A percentile compares a stretch with the other conserved stretches of the same genome.
These are phyloP conservation scores for Lachancea lanzarotensis DNA, from an alignment of 805 yeast genomes.

Conservation along the genomic window DNA sequence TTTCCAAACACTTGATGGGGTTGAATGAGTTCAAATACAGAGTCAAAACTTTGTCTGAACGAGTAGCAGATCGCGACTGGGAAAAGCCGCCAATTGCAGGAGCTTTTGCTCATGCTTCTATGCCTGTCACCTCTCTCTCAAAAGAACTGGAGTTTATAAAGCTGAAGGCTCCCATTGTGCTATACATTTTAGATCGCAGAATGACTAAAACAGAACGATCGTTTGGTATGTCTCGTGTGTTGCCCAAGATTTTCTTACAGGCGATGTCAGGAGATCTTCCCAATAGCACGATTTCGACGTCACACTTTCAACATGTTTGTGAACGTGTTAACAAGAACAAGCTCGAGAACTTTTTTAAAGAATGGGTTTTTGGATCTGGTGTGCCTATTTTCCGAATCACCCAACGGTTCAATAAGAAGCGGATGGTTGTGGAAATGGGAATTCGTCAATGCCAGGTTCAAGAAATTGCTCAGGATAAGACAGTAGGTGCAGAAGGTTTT, in stretches of 20 bases:
- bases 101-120: conserved; percentile 38
- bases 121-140: conserved; percentile 25
- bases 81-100: conserved; percentile 76
- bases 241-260: conserved; percentile 85
- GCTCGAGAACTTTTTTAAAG: conserved; percentile 76
- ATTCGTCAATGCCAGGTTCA: conserved; percentile 81
- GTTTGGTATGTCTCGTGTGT: conserved; percentile 83
- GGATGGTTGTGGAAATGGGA: conserved; percentile 91
- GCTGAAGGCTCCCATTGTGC: conserved; percentile 78
- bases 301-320: conserved; percentile 87
- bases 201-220: conserved; percentile 96
- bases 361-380: conserved; percentile 89
- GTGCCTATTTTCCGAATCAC: conserved; percentile 84
- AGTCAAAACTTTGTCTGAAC: conserved; percentile 57
- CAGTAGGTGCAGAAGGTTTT: conserved; percentile 25
- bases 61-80: conserved; percentile 65
- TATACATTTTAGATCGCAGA: conserved; percentile 78
- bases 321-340: conserved; percentile 88
- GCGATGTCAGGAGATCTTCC: conserved; percentile 92
- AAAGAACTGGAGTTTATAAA: conserved; percentile 60
- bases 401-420: conserved; percentile 86
- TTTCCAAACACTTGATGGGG: conserved; percentile 69
- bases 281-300: conserved; percentile 68
- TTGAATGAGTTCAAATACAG: conserved; percentile 70
- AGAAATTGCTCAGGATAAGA: conserved; percentile 37